A percentile compares a stretch with the other conserved stretches of the same genome.
Conservation (phyloP, 768 basidiomycete genomes). For the Dacryopinax primogenitus region DNA sequence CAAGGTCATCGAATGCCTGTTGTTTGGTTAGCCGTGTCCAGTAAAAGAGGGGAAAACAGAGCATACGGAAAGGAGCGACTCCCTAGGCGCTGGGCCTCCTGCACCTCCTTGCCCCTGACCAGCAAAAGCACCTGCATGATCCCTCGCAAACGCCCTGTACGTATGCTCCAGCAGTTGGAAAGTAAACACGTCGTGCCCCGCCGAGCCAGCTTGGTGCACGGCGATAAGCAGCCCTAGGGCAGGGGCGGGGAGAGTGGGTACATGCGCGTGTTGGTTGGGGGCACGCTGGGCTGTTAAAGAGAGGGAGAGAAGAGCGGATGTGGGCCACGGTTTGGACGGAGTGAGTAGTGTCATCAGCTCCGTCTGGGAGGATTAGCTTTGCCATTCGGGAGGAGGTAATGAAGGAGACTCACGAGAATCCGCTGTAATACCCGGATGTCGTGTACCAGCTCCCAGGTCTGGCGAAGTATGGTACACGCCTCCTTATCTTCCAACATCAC, state of each 20-base stretch:
- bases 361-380: slow-evolving; percentile 15
- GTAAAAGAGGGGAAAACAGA: slow-evolving; percentile 63
- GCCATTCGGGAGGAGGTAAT: not conserved
- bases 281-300: slow-evolving; percentile 43
- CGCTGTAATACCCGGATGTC: slow-evolving; percentile 34
- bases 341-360: slow-evolving; percentile 27
- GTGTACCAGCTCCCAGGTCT: slow-evolving; percentile 4
- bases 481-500: slow-evolving; percentile 15
- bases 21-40: slow-evolving; percentile 46
- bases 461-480: not conserved
- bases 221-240: slow-evolving; percentile 73
- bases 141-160: slow-evolving; percentile 46
- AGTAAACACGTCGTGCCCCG: slow-evolving; percentile 68
- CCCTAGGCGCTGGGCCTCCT: slow-evolving; percentile 26
- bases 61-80: slow-evolving; percentile 59
- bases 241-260: slow-evolving; percentile 65
- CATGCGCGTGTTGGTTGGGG: slow-evolving; percentile 40
- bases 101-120: slow-evolving; percentile 24
- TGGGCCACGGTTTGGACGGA: slow-evolving; percentile 43
- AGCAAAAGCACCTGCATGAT: slow-evolving; percentile 25
- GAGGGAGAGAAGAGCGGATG: slow-evolving; percentile 31
- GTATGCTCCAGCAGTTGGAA: slow-evolving; percentile 80
- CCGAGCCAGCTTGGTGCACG: slow-evolving; percentile 58
- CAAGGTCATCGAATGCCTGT: slow-evolving; percentile 67
- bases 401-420: slow-evolving; percentile 41